phyloP scores from a whole-genome alignment of 768 basidiomycete species.

The Lactarius sanguifluus region DNA sequence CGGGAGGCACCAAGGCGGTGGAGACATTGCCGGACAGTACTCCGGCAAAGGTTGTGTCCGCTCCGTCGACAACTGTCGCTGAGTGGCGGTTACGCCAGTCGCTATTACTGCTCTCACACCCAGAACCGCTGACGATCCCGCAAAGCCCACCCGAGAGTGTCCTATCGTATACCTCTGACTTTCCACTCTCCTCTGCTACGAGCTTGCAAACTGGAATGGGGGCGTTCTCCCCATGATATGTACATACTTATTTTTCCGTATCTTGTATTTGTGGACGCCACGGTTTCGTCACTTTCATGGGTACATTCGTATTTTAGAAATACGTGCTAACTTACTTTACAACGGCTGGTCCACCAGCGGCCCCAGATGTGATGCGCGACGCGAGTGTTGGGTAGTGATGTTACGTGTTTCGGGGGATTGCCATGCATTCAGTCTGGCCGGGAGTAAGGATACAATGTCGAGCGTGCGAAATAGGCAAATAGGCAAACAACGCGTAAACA shows the following conservation, averaged over 20 bases:
- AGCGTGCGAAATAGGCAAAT: too few relatives aligned
- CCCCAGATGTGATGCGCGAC: too few relatives aligned
- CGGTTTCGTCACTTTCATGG: too few relatives aligned
- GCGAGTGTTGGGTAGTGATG: too few relatives aligned
- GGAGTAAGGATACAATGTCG: too few relatives aligned
- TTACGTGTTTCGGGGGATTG: too few relatives aligned
- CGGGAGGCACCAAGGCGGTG: background rate
- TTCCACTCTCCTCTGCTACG: background rate
- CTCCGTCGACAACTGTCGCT: background rate
- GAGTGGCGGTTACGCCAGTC: background rate
- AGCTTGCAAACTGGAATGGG: background rate
- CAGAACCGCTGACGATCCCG: background rate
- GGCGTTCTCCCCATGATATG: background rate
- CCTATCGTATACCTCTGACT: background rate
- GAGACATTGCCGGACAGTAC: background rate
- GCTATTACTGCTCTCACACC: background rate
- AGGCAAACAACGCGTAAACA: too few relatives aligned
- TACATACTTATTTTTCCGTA: background rate
- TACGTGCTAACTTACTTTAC: too few relatives aligned
- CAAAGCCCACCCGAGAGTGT: background rate
- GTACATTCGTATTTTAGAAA: too few relatives aligned
- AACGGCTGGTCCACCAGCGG: too few relatives aligned
- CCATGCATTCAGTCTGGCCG: too few relatives aligned
- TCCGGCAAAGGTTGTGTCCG: background rate
- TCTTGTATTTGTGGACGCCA: too few relatives aligned